Evolutionary conservation across 208 protist genomes (phyloP), one percentile per base, ranked within the genome.

Genomic region (Trypanosoma melophagium): DNA sequence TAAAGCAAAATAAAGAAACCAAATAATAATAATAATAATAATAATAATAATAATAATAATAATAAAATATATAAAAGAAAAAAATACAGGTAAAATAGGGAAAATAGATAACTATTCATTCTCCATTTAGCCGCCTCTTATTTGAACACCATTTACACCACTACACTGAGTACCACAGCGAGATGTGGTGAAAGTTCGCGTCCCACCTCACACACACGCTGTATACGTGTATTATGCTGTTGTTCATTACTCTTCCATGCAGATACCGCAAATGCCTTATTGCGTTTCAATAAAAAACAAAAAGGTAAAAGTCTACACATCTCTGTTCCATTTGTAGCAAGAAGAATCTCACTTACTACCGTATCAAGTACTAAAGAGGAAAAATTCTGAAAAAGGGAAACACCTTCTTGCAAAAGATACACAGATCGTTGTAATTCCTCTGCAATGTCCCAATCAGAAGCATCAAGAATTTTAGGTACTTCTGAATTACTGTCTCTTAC

Each of bases 231-330:
- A 24, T 45, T 24, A 24, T 66, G 60, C 28, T 28, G 51, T 21
- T 57, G 38, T 41, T 63, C 40, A 42, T 65, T 56, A 3, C 28
- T 42, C 22, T 51, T 42, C 62, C 69, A 69, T 40, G 9, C 69
- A 35, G 40, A 28, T 49, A 59, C 22, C 41, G 57, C 31, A 65
- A 75, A 75, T 0, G 57, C 50, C 22, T 69, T 57, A 49, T 66
- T 52, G 17, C 57, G 53, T 44, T 38, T 53, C 21, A 75, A n/a
- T 41, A 75, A 62, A 65, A 75, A 69, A 65, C 69, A 75, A 1
- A 69, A 17, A 31, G 56, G 28, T 4, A 74, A 45, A 24, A 74
- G 2, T 21, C 44, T 35, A 55, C 53, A 74, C 13, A 42, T 38
- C 24, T 59, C 31, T 28, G 13, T 10, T 8, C 5, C n/a, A 45